Evolutionary conservation across 352 stramenopile species (phyloP).

Genomic region (Globisporangium mamillatum): DNA sequence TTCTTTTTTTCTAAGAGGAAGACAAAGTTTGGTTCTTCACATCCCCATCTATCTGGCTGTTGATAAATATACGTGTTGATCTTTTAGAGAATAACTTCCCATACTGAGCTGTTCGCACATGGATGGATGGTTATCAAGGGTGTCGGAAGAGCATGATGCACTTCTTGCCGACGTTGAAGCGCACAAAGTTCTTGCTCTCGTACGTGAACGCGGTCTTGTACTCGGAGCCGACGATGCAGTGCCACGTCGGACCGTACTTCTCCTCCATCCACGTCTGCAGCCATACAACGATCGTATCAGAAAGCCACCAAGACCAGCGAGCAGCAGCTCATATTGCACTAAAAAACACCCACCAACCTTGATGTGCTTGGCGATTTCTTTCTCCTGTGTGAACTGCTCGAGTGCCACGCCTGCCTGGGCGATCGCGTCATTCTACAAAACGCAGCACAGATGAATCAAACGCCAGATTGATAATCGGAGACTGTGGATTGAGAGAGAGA

Average conservation of each 20-base stretch:
- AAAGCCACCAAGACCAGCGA: not conserved
- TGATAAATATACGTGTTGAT: slow-evolving; percentile 12
- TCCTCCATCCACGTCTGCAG: slow-evolving; percentile 45
- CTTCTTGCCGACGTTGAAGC: slow-evolving; percentile 84
- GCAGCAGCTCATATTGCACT: not conserved
- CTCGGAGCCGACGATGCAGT: slow-evolving; percentile 77
- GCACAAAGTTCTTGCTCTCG: slow-evolving; percentile 85
- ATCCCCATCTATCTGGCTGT: not conserved
- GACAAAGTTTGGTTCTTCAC: not conserved
- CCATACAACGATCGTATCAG: not conserved
- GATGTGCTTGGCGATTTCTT: slow-evolving; percentile 72
- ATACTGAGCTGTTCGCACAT: not conserved
- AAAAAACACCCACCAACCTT: slow-evolving; percentile 17
- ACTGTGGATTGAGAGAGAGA: not conserved
- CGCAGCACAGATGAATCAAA: not conserved
- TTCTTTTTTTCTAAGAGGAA: slow-evolving; percentile 4
- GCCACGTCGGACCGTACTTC: slow-evolving; percentile 57
- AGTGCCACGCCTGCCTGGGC: slow-evolving; percentile 61
- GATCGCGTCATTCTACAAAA: slow-evolving; percentile 54
- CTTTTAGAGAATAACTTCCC: not conserved
- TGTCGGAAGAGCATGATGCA: slow-evolving; percentile 83
- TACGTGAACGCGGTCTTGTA: slow-evolving; percentile 75
- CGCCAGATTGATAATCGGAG: not conserved
- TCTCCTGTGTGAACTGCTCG: slow-evolving; percentile 76
- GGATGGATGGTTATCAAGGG: slow-evolving; percentile 24